These are phyloP conservation scores for Bisporella sp. DNA, from an alignment of 2,329 filamentous ascomycete species.

Conservation along the genomic window DNA sequence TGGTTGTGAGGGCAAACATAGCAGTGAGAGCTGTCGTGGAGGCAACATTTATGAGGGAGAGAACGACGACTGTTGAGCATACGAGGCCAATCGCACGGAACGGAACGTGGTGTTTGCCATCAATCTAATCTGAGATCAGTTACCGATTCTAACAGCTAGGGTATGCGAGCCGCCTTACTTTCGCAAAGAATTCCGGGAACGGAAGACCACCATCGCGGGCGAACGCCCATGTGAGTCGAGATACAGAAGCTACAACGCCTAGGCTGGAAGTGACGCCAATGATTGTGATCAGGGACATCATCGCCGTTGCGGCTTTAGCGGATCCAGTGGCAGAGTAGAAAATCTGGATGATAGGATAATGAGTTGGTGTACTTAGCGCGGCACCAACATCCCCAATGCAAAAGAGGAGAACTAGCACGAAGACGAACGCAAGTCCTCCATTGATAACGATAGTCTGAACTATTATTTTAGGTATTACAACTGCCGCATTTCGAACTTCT, in stretches of 20 bases:
- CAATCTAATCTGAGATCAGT: background rate
- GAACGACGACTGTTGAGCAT: background rate
- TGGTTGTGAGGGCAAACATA: background rate
- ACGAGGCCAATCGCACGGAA: slow-evolving; percentile 3
- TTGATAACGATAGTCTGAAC: slow-evolving; percentile 1
- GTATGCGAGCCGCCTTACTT: background rate
- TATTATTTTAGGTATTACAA: background rate
- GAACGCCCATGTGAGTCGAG: slow-evolving; percentile 33
- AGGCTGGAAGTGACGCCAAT: slow-evolving; percentile 24
- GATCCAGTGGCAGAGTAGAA: slow-evolving; percentile 38
- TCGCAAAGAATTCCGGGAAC: background rate
- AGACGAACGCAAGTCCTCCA: slow-evolving; percentile 34
- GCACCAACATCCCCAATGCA: slow-evolving; percentile 27
- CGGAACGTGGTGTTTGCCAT: slow-evolving; percentile 1
- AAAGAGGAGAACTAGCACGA: slow-evolving; percentile 27
- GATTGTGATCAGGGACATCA: slow-evolving; percentile 33
- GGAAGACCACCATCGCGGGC: slow-evolving; percentile 36
- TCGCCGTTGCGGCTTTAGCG: slow-evolving; percentile 33
- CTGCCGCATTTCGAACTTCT: background rate
- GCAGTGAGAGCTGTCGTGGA: slow-evolving; percentile 7
- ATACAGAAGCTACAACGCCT: slow-evolving; percentile 27
- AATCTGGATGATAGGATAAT: slow-evolving; percentile 42
- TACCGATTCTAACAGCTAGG: background rate
- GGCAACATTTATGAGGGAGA: slow-evolving; percentile 8
- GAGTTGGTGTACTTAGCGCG: slow-evolving; percentile 33